A percentile compares a stretch with the other conserved stretches of the same genome.
phyloP scores from a whole-genome alignment of 106 monocot genomes.

The Apostasia shenzhenica region DNA sequence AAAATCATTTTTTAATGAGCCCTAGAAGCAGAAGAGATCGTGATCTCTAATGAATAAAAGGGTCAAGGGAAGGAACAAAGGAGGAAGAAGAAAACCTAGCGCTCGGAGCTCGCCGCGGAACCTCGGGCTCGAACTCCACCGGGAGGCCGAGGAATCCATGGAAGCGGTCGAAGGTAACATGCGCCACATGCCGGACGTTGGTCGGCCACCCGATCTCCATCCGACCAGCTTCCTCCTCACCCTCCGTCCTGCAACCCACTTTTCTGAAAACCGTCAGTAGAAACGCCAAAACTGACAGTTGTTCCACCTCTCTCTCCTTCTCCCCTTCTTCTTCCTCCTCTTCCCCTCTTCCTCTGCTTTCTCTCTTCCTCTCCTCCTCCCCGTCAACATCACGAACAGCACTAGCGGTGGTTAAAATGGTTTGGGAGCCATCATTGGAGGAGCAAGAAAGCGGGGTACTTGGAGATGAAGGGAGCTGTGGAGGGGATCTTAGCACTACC shows the following conservation, averaged over 20 bases:
- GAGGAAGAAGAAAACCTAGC: conserved; percentile 28
- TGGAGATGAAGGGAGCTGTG: conserved; percentile 35
- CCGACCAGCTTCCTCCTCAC: conserved; percentile 23
- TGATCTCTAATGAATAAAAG: too few relatives aligned
- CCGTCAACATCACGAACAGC: neutral
- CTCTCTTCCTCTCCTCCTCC: conserved; percentile 11
- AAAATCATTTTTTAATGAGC: too few relatives aligned
- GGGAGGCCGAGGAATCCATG: conserved; percentile 77
- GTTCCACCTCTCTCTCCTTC: conserved; percentile 14
- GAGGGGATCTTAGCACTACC: conserved; percentile 38
- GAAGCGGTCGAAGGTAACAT: conserved; percentile 78
- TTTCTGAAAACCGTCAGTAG: conserved; percentile 36
- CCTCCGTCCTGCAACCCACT: conserved; percentile 44
- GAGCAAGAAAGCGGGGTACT: conserved; percentile 28
- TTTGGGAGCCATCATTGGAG: conserved; percentile 24
- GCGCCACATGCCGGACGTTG: conserved; percentile 74
- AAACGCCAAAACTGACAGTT: conserved; percentile 38
- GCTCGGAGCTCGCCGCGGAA: conserved; percentile 48
- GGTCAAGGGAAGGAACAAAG: too few relatives aligned
- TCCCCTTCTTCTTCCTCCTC: conserved; percentile 11
- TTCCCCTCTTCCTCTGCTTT: conserved; percentile 8
- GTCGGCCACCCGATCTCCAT: conserved; percentile 95
- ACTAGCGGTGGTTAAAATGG: conserved; percentile 26
- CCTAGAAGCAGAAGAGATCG: too few relatives aligned
- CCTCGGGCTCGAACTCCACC: conserved; percentile 66